Base-by-base conservation (phyloP, 768 basidiomycete species). In the Pisolithus orientalis region DNA sequence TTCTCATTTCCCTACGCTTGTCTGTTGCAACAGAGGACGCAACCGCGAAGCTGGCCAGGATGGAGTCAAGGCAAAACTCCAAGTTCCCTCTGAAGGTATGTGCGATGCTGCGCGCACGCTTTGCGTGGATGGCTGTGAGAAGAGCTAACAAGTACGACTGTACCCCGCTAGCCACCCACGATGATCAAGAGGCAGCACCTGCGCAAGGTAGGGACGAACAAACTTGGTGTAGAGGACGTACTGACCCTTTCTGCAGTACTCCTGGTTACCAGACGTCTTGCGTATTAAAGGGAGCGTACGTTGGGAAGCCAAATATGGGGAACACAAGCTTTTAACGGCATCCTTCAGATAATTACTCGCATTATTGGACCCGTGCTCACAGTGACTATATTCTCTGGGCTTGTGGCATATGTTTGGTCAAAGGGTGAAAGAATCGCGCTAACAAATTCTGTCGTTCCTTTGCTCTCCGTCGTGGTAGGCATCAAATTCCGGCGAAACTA, bases 241-340 rank as follows among this genome's bases (percentile, higher is more conserved):
- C 50, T 11, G 44, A 46, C 44, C 21, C 52, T 38, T 44, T 48
- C 50, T 49, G 17, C 53, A 90, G 87, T 91, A 90, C 64, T 89
- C 88, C 14, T 94, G 92, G 91, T 72, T 94, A 11, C 89, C 91
- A 2, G 92, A 94, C 67, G 88, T 94, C 17, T 73, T 94, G 42
- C 80, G 91, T 39, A 51, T 93, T 56, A 83, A 91, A 74, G 87
- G 89, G 58, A 90, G 86, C 57, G 88, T 91, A 65, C 59, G 84
- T 73, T 25, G 29, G 31, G 44, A 17, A 47, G n/a, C 16, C 13
- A 59, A 9, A 38, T n/a, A 44, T 34, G 32, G 39, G 53, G 54
- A 64, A 32, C 52, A 39, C 28, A 14, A 3, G 5, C 6, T 42
- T 17, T 17, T 13, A 25, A 42, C 40, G 25, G 8, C 17, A 9